These are phyloP conservation scores for Globisporangium barbulae DNA, from an alignment of 352 stramenopile genomes.

Conservation along the genomic window DNA sequence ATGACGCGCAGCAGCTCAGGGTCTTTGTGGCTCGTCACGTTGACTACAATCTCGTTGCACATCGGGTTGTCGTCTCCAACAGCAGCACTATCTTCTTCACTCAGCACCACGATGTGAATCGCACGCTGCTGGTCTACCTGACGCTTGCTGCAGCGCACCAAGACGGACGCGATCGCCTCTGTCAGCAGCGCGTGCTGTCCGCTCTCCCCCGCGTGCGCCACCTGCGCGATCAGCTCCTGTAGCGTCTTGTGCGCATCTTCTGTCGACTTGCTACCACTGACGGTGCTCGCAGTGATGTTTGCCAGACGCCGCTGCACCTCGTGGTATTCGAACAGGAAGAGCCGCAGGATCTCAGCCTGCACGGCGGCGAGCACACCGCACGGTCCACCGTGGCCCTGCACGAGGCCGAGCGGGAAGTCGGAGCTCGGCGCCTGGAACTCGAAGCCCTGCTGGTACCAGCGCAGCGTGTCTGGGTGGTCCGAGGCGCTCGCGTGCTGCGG, in stretches of 20 bases:
- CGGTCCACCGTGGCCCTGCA: constrained; percentile 72
- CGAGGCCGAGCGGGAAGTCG: constrained; percentile 56
- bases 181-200: constrained; percentile 9
- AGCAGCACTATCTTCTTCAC: neutral
- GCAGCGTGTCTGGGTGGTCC: constrained; percentile 27
- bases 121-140: constrained; percentile 4
- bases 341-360: constrained; percentile 63
- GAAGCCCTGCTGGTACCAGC: constrained; percentile 62
- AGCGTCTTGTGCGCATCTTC: constrained; percentile 5
- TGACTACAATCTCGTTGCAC: constrained; percentile 18
- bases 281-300: neutral
- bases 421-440: constrained; percentile 28
- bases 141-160: constrained; percentile 24
- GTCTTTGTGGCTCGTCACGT: constrained; percentile 9
- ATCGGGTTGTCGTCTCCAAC: neutral
- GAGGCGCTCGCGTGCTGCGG: constrained; percentile 19
- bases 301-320: constrained; percentile 1
- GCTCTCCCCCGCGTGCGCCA: constrained; percentile 1
- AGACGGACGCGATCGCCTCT: constrained; percentile 29
- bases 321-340: constrained; percentile 45
- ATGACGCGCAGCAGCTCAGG: constrained; percentile 14
- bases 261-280: neutral
- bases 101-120: constrained; percentile 24
- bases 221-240: constrained; percentile 10
- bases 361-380: constrained; percentile 81